Evolutionary conservation across 2,329 filamentous ascomycete species (phyloP), one percentile per base, ranked within the genome.

Genomic region (Monosporascus sp.): DNA sequence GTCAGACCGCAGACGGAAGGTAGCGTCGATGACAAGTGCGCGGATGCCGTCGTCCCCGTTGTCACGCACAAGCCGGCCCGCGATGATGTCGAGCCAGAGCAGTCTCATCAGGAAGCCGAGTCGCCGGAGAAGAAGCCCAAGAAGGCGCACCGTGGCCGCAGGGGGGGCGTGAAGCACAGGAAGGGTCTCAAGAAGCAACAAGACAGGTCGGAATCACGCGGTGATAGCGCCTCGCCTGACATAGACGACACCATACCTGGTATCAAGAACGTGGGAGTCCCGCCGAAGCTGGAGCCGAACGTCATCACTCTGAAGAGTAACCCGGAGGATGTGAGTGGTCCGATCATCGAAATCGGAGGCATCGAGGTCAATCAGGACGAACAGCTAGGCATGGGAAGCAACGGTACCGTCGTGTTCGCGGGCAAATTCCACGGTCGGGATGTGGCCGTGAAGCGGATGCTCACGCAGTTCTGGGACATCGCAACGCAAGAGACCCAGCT

Each of bases 391-490:
- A 87, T 90, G 55, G 94, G 94, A 52, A 97, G 93, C 69, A 96
- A 97, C 66, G 94, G 94, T n/a, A 99, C 94, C 0, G 85, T 95
- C 51, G 94, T 99, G 0, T 97, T 94, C 69, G 87, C 90, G 48
- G 94, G 94, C n/a, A 90, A 86, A 51, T 97, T 96, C 68, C 94
- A 96, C 69, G 91, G 91, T 24, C 87, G 92, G 49, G 88, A 92
- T 45, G 93, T 99, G 26, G 94, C 94, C 1, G 91, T 99, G 48
- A 99, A 99, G 77, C 85, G 94, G 36, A 96, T 99, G 91, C 78
- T 97, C 56, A 90, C 93, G 36, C 90, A 96, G 61, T 97, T 97
- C 64, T 97, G 92, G 68, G 93, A 96, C 59, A 90, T 99, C 61
- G 94, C 94, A 0, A 91, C 90, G 11, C 91, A 96, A 64, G 94